Conservation (phyloP, 2,329 filamentous ascomycete species). For the Penicillium italicum region DNA sequence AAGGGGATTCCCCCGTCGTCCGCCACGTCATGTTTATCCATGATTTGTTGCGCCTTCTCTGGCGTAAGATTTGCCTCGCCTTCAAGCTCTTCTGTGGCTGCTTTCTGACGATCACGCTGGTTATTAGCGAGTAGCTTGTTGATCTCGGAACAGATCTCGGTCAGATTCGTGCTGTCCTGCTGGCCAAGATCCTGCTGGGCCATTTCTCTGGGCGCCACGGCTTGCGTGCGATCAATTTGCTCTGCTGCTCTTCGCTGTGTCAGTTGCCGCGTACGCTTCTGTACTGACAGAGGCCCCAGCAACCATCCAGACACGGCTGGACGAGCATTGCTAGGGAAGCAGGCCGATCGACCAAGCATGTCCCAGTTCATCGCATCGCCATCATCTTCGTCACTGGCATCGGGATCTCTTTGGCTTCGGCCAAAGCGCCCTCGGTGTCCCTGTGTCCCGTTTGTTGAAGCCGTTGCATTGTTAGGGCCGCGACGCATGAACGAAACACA, state of each 20-base stretch:
- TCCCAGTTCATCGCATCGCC: slow-evolving; percentile 84
- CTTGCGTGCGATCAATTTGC: slow-evolving; percentile 64
- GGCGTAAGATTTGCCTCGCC: slow-evolving; percentile 31
- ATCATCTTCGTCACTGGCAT: slow-evolving; percentile 61
- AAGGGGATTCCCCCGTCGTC: slow-evolving; percentile 69
- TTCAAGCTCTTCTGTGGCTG: slow-evolving; percentile 45
- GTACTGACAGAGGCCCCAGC: slow-evolving; percentile 80
- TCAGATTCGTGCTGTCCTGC: slow-evolving; percentile 74
- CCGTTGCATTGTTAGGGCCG: slow-evolving; percentile 55
- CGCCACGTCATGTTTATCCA: slow-evolving; percentile 64
- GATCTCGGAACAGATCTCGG: slow-evolving; percentile 73
- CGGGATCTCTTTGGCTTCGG: slow-evolving; percentile 42
- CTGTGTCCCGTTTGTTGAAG: slow-evolving; percentile 42
- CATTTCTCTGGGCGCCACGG: slow-evolving; percentile 71
- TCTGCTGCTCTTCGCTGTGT: slow-evolving; percentile 67
- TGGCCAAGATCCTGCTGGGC: slow-evolving; percentile 68
- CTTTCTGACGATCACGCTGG: slow-evolving; percentile 46
- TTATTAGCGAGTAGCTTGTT: slow-evolving; percentile 55
- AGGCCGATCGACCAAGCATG: slow-evolving; percentile 73
- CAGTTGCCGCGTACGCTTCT: slow-evolving; percentile 73
- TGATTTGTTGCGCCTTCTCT: slow-evolving; percentile 49
- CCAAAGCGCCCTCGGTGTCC: slow-evolving; percentile 37
- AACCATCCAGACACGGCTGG: slow-evolving; percentile 80
- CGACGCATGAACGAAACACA: slow-evolving; percentile 82
- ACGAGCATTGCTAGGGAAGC: slow-evolving; percentile 67